Evolutionary conservation across 805 yeast species (phyloP).

Genomic region (Candida koratica): DNA sequence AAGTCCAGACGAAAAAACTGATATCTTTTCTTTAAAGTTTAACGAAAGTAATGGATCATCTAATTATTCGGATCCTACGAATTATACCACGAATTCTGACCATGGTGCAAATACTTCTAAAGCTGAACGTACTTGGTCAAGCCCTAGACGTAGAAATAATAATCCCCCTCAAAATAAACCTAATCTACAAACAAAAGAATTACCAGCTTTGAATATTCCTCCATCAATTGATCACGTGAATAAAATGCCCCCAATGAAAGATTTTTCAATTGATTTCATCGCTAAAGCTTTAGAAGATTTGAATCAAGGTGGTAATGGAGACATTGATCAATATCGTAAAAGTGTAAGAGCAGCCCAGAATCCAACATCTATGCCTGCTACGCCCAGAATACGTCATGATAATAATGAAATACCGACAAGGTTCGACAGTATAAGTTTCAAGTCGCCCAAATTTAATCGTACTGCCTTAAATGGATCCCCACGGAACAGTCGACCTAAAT

Average conservation of each 20-base stretch:
- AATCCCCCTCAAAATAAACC: conserved; percentile 34
- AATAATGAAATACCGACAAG: conserved; percentile 35
- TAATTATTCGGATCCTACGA: conserved; percentile 38
- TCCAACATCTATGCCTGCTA: conserved; percentile 16
- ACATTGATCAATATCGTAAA: conserved; percentile 36
- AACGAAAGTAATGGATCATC: conserved; percentile 17
- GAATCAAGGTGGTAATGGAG: conserved; percentile 44
- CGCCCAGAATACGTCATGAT: conserved; percentile 22
- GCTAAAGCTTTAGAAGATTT: conserved; percentile 45
- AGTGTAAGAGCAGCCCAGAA: conserved; percentile 28
- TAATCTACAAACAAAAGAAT: conserved; percentile 31
- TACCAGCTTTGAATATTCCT: conserved; percentile 16
- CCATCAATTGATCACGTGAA: conserved; percentile 8
- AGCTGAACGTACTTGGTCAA: conserved; percentile 36
- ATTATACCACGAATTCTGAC: conserved; percentile 19
- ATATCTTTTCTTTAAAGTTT: conserved; percentile 15
- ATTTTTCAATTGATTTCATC: conserved; percentile 43
- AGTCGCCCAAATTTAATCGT: conserved; percentile 9
- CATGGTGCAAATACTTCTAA: too few species aligned
- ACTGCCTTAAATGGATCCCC: conserved; percentile 13
- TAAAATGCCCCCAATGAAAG: conserved; percentile 36
- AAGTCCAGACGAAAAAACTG: conserved; percentile 17
- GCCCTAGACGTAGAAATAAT: conserved; percentile 37
- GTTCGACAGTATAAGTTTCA: conserved; percentile 24
- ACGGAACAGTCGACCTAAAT: conserved; percentile 20